Base-by-base conservation (phyloP, 345 rosid genomes). In the Excoecaria agallocha region DNA sequence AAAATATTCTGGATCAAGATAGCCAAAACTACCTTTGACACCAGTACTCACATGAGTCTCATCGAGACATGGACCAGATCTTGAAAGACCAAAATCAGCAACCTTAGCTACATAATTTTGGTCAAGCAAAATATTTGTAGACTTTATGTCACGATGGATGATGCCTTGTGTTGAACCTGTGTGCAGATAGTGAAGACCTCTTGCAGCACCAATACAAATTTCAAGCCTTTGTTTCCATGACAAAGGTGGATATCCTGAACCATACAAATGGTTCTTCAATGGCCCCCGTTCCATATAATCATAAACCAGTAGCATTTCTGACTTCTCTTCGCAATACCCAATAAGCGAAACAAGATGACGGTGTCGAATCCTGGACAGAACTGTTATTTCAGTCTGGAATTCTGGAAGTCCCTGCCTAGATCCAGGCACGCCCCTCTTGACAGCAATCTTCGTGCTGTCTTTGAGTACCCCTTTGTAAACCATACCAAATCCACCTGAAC, bases 281-380 rank as follows among this genome's bases (percentile, higher is more conserved):
- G 99, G 94, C 38, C 97, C 98, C 63, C 90, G 88, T 52, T 94
- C 98, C 97, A 94, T 89, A 78, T 91, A 94, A 83, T 94, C 98
- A 12, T 94, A 94, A 56, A 92, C 95, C 24, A 94, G 81, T 70
- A 94, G 87, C 98, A 92, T 94, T 59, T 94, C 98, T 8, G 97
- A 89, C 68, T 90, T 94, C 78, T 94, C 98, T 78, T 94, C 97
- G 57, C 98, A 94, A 66, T 85, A 94, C 12, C 98, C 97, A 51
- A 94, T 88, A 20, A 94, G 91, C 0, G 98, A 90, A 74, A 94
- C 98, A 19, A 94, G 97, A 86, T 94, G 98, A 12, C 88, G 85
- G 83, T 92, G 97, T 52, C 97, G 95, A 62, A 94, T 94, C 83
- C 85, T 90, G 3, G 98, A 92, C 67, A 92, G 77, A 72, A 92